Evolutionary conservation across 1,284 basidiomycete species (phyloP), one percentile per base, ranked within the genome.

Genomic region (Veloboletus limbatus): DNA sequence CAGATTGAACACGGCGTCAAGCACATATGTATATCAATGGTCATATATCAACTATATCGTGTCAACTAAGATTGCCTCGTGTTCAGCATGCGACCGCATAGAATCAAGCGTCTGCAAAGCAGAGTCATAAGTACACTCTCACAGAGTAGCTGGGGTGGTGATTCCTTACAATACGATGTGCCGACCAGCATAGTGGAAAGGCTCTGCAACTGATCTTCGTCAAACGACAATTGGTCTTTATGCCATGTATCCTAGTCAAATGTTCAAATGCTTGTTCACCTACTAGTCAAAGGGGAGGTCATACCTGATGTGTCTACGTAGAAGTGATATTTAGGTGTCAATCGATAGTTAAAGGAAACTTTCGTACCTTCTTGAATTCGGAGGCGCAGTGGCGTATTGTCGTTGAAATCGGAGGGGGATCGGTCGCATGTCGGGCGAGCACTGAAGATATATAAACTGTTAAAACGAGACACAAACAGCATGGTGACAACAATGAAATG

Each of bases 381-480:
- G 88, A 90, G 40, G 92, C 92, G 67, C 85, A 90, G 58, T 86
- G 85, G 42, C 91, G 80, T 59, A 96, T 93, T 6, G 93, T 92
- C 4, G 89, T 92, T 20, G 88, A 90, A 59, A 98, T 91, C 17
- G 95, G 95, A 36, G 87, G 85, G 18, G 95, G 94, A 63, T 95
- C 92, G 6, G 92, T 88, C 3, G 89, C 85, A 66, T 97, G 90
- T 58, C 76, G 75, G 4, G 86, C 86, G 50, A 92, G 73, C 22
- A 86, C 85, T 84, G 60, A 60, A 35, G 62, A 66, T 25, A 62
- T 61, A 25, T 58, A 35, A 24, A 20, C 7, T 20, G 32, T 57
- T n/a, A 48, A 34, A 39, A 25, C n/a, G 26, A 24, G 14, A 36
- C 35, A 38, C 28, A 28, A 24, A 13, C 18, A 25, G 14, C n/a